Base-by-base conservation (phyloP, 768 basidiomycete species). In the Austroboletus festivus region DNA sequence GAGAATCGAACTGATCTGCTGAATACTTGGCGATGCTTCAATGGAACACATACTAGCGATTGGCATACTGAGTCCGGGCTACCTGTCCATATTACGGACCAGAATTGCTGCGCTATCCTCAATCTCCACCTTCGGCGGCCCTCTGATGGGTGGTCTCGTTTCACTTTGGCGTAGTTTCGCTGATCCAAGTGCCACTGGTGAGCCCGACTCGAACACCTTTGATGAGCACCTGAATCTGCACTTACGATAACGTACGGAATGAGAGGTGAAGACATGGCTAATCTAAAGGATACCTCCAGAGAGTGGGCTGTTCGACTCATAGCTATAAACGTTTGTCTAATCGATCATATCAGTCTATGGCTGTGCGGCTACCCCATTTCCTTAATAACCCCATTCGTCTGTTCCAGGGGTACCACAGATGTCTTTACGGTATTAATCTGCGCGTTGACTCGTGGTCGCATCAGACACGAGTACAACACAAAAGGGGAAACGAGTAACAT, bases 41-140 rank as follows among this genome's bases (percentile, higher is more conserved):
- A 21, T 13, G 20, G 9, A 10, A n/a, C 24, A 15, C 1, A 18
- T 19, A 44, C 52, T 48, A 31, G 18, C 2, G 39, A 48, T 30
- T 40, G 44, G 46, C 16, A 30, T 16, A 48, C 57, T 44, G 69
- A 12, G 22, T 22, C 45, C 23, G 31, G 24, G 13, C 24, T 38
- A 55, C 54, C 44, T 64, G 71, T 56, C 34, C 45, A 49, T 16
- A 50, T 51, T 31, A 44, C 59, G 30, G 46, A 53, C 62, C 82
- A 82, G 78, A 60, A 82, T 74, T 44, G 73, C 63, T 57, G 77
- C 13, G 80, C 71, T 24, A 77, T 71, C 23, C 75, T 76, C 48
- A 85, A 62, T 47, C 71, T 71, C 78, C 77, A 78, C 62, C 65
- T 74, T 15, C 83, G 74, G 44, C 83, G 74, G 18, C 82, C 83